A percentile compares a stretch with the other conserved stretches of the same genome.
These are phyloP conservation scores for Wickerhamiella qilinensis DNA, from an alignment of 805 yeast species.

Conservation along the genomic window DNA sequence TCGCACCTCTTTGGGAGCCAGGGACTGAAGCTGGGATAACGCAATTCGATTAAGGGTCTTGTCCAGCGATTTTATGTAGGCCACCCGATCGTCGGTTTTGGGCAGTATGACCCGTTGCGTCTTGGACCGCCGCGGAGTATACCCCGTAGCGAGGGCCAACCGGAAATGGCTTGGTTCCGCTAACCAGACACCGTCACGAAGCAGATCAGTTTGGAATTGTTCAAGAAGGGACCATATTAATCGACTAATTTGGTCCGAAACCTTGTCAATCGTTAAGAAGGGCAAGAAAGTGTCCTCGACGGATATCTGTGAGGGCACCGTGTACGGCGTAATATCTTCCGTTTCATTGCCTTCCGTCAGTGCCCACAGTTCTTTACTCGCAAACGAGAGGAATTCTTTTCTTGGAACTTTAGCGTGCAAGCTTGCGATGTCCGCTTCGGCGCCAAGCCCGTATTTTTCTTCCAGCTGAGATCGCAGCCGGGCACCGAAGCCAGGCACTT, in stretches of 20 bases:
- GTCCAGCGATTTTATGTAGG: not conserved
- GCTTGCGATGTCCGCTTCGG: constrained; percentile 5
- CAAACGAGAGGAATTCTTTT: not conserved
- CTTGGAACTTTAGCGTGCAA: constrained; percentile 1
- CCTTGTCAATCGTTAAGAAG: constrained; percentile 2
- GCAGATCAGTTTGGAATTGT: constrained; percentile 14
- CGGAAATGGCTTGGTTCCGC: constrained; percentile 8
- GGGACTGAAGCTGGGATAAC: constrained; percentile 1
- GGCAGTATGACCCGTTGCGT: constrained; percentile 2
- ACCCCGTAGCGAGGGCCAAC: not conserved
- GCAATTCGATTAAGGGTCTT: not conserved
- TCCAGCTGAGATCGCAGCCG: constrained; percentile 3
- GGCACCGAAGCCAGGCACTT: constrained; percentile 19
- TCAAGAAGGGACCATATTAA: constrained; percentile 11
- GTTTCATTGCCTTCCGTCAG: constrained; percentile 8
- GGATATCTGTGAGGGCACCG: constrained; percentile 15
- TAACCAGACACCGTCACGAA: constrained; percentile 14
- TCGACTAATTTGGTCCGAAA: constrained; percentile 5
- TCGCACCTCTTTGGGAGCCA: constrained; percentile 1
- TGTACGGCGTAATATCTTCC: constrained; percentile 4
- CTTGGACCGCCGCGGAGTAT: constrained; percentile 5
- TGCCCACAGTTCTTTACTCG: constrained; percentile 5
- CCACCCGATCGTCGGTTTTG: not conserved
- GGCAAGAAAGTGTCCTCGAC: constrained; percentile 18
- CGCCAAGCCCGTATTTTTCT: not conserved